Conservation (phyloP, 305 asterid genomes). For the Rubia peregrina region DNA sequence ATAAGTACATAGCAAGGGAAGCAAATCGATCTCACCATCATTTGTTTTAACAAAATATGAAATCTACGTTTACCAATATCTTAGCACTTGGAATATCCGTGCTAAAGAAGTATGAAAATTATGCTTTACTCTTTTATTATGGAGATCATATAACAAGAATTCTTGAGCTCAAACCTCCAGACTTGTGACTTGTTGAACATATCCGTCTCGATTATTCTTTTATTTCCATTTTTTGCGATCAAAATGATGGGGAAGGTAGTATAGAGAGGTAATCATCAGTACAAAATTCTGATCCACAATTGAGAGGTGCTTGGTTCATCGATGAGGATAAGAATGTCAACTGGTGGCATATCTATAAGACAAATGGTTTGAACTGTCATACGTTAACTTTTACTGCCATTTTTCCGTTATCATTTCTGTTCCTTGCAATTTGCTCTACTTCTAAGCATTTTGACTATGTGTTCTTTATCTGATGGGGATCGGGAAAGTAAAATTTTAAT, state of each 20-base stretch:
- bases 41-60: background rate
- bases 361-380: background rate
- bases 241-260: background rate
- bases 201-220: background rate
- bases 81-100: background rate
- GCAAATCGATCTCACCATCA: background rate
- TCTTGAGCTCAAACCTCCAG: background rate
- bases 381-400: background rate
- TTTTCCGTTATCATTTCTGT: background rate
- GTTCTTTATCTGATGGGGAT: background rate
- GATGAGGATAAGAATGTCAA: background rate
- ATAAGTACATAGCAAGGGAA: background rate
- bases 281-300: background rate
- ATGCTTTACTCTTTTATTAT: background rate
- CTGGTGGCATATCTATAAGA: background rate
- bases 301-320: background rate
- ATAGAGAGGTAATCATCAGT: background rate
- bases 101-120: background rate
- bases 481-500: background rate
- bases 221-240: background rate
- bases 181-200: background rate
- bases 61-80: background rate
- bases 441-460: background rate
- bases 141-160: background rate
- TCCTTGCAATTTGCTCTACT: background rate